Percentiles rank a stretch among this genome's conserved stretches.
Conservation (phyloP, 2,329 filamentous ascomycete genomes). For the Penicillium rolfsii region DNA sequence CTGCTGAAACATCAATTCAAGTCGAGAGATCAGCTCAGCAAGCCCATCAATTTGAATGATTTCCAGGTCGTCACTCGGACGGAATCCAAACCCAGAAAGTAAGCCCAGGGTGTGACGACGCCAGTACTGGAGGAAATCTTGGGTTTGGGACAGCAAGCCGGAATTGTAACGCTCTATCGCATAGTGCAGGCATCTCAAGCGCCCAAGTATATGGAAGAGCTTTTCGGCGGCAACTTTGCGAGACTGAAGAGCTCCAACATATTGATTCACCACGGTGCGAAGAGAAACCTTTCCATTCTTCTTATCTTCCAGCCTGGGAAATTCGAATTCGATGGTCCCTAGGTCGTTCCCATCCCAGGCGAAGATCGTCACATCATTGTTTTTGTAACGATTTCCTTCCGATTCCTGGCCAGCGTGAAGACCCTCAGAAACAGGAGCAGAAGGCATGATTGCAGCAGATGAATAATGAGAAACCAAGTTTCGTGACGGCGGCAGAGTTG, state of each 20-base stretch:
- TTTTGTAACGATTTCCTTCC: not conserved
- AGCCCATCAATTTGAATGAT: not conserved
- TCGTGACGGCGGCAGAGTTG: not conserved
- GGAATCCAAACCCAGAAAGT: not conserved
- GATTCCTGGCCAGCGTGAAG: too few relatives aligned
- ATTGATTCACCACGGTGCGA: not conserved
- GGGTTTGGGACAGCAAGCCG: not conserved
- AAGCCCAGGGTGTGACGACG: not conserved
- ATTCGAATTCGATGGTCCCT: not conserved
- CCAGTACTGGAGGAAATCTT: slow-evolving; percentile 3
- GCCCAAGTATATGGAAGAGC: slow-evolving; percentile 4
- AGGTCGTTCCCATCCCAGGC: not conserved
- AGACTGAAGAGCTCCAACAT: not conserved
- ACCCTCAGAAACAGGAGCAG: not conserved
- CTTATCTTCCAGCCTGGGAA: not conserved
- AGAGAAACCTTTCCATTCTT: not conserved
- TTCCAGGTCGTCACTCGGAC: not conserved
- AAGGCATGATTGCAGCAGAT: not conserved
- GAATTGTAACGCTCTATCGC: slow-evolving; percentile 6
- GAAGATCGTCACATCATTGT: not conserved
- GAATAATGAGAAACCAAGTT: not conserved
- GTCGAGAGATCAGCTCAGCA: not conserved
- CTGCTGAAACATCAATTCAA: not conserved
- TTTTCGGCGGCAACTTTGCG: not conserved
- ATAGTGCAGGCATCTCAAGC: slow-evolving; percentile 3